phyloP scores from a whole-genome alignment of 73 alveolate genomes.

The Blepharisma japonicum region DNA sequence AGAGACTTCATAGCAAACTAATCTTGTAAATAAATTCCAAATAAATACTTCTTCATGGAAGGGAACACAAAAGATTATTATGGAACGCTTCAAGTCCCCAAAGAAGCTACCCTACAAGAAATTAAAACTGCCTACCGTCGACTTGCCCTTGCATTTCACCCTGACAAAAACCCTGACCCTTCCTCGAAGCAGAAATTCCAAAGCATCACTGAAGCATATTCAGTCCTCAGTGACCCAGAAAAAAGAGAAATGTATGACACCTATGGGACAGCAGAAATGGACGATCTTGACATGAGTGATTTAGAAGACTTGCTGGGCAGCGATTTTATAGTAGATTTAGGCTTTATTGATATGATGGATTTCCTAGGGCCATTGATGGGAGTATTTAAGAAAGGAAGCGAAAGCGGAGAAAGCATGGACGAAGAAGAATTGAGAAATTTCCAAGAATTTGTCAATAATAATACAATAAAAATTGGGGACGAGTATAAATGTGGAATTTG shows the following conservation, averaged over 20 bases:
- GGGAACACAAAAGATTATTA: conserved; percentile 35
- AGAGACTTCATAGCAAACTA: too few relatives aligned
- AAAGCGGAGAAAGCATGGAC: conserved; percentile 6
- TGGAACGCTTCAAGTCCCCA: conserved; percentile 62
- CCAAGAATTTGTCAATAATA: neutral
- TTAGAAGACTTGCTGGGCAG: neutral
- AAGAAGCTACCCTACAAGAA: conserved; percentile 60
- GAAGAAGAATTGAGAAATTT: conserved; percentile 12
- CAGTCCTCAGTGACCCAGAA: conserved; percentile 69
- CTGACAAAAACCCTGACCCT: conserved; percentile 60
- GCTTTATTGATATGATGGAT: conserved; percentile 19
- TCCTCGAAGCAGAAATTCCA: conserved; percentile 40
- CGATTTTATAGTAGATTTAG: conserved; percentile 5
- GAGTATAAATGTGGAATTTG: neutral
- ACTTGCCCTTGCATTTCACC: conserved; percentile 79
- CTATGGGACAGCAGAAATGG: conserved; percentile 31
- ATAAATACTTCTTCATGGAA: too few relatives aligned
- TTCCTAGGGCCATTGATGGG: conserved; percentile 19
- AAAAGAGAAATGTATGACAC: conserved; percentile 69
- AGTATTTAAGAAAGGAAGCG: conserved; percentile 6
- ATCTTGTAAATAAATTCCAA: too few relatives aligned
- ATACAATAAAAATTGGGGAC: neutral
- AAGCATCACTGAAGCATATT: conserved; percentile 74
- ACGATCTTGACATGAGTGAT: conserved; percentile 9
- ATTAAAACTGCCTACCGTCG: conserved; percentile 64